These are phyloP conservation scores for Echites panduratus DNA, from an alignment of 257 asterid species.

Conservation along the genomic window DNA sequence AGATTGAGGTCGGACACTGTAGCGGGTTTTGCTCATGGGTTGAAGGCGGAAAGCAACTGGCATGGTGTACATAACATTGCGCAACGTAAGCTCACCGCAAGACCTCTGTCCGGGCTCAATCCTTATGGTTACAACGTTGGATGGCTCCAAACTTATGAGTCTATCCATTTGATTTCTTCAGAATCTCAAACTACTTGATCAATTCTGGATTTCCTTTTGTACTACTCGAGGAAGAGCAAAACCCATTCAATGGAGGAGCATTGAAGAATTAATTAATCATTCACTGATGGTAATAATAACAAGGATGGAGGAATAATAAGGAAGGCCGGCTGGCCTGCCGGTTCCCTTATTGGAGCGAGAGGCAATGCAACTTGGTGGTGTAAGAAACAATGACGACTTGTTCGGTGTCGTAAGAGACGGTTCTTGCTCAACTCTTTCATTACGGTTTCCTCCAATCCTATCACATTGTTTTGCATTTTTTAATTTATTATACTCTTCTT, in stretches of 20 bases:
- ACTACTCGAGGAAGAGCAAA: background rate
- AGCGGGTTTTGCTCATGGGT: conserved; percentile 43
- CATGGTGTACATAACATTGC: conserved; percentile 83
- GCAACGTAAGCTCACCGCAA: conserved; percentile 44
- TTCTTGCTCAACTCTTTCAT: no score
- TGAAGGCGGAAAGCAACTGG: conserved; percentile 76
- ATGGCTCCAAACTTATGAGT: conserved; percentile 62
- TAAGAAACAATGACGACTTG: conserved; percentile 65
- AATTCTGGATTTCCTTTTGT: background rate
- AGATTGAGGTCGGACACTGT: conserved; percentile 47
- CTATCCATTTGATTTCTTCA: conserved; percentile 49
- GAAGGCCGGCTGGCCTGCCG: conserved; percentile 84
- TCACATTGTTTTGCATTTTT: no score
- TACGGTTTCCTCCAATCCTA: no score
- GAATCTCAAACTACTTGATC: background rate
- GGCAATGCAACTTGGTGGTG: conserved; percentile 58
- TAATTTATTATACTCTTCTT: no score
- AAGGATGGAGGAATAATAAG: conserved; percentile 18
- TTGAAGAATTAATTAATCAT: background rate
- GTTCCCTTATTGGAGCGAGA: no score
- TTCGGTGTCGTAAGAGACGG: no score
- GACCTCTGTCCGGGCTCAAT: conserved; percentile 54
- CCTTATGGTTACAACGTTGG: conserved; percentile 50
- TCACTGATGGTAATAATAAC: background rate
- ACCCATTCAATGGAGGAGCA: background rate